Conservation (phyloP, 176 grass and related monocot species). For the Raddia distichophylla region DNA sequence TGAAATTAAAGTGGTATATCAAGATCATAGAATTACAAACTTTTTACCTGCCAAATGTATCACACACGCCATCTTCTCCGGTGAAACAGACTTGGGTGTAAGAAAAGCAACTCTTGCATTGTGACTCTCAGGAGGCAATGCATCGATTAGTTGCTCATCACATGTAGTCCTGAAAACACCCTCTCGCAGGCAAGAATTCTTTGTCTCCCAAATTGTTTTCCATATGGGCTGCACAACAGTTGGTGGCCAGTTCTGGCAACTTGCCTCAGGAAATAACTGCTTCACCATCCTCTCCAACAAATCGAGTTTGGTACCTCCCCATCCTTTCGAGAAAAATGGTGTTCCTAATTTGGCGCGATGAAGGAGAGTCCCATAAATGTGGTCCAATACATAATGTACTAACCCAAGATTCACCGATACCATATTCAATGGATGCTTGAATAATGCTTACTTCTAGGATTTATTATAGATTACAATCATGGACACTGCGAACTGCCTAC, state of each 20-base stretch:
- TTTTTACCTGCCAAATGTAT: conserved; percentile 90
- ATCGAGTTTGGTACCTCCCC: conserved; percentile 78
- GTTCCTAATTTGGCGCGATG: conserved; percentile 79
- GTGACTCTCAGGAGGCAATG: conserved; percentile 82
- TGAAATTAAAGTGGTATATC: neutral
- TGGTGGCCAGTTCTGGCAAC: conserved; percentile 67
- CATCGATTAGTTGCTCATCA: conserved; percentile 62
- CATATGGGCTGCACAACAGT: conserved; percentile 62
- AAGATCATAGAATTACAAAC: conserved; percentile 14
- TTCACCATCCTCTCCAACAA: conserved; percentile 89
- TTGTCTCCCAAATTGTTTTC: conserved; percentile 93
- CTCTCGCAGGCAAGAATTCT: conserved; percentile 75
- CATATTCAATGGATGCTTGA: conserved; percentile 52
- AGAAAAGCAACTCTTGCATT: conserved; percentile 93
- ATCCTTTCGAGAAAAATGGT: conserved; percentile 95
- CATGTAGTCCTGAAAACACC: conserved; percentile 80
- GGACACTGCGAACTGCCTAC: conserved; percentile 10
- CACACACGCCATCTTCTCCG: conserved; percentile 87
- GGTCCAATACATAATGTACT: conserved; percentile 82
- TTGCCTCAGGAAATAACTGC: conserved; percentile 73
- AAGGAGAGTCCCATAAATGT: conserved; percentile 81
- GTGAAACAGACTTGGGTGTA: conserved; percentile 66
- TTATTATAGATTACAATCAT: neutral
- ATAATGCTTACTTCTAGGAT: neutral
- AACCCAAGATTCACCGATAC: conserved; percentile 83